phyloP scores from a whole-genome alignment of 208 protist species.

The Tritrichomonas foetus region DNA sequence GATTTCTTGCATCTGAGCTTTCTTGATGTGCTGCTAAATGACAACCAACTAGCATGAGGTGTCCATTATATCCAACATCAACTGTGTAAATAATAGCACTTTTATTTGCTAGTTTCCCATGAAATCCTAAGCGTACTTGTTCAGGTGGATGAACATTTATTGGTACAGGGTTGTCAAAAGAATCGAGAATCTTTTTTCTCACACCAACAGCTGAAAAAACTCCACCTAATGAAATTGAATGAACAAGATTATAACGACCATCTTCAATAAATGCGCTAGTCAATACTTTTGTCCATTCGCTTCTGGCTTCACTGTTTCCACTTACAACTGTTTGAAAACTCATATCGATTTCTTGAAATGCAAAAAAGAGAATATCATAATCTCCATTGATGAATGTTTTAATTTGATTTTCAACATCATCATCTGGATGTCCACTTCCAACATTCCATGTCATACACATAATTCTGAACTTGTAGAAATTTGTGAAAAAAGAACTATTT shows the following conservation, averaged over 20 bases:
- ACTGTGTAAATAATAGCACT: not conserved
- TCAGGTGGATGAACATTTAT: not conserved
- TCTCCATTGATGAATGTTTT: not conserved
- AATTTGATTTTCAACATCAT: no score
- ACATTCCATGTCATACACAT: no score
- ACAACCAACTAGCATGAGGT: not conserved
- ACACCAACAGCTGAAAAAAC: not conserved
- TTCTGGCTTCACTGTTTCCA: not conserved
- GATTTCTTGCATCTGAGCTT: not conserved
- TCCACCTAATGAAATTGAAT: not conserved
- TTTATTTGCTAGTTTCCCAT: not conserved
- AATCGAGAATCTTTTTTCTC: not conserved
- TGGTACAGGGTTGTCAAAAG: not conserved
- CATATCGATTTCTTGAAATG: conserved; percentile 28
- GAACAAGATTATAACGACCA: not conserved
- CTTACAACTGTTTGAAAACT: not conserved
- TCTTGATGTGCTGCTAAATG: not conserved
- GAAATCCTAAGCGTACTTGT: not conserved
- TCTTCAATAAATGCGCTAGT: not conserved
- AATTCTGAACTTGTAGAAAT: no score
- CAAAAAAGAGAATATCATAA: not conserved
- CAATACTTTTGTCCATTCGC: not conserved
- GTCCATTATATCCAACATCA: not conserved
- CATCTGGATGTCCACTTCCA: no score
- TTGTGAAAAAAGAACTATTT: no score